Conservation (phyloP, 495 filamentous ascomycete species). For the Terfezia boudieri region DNA sequence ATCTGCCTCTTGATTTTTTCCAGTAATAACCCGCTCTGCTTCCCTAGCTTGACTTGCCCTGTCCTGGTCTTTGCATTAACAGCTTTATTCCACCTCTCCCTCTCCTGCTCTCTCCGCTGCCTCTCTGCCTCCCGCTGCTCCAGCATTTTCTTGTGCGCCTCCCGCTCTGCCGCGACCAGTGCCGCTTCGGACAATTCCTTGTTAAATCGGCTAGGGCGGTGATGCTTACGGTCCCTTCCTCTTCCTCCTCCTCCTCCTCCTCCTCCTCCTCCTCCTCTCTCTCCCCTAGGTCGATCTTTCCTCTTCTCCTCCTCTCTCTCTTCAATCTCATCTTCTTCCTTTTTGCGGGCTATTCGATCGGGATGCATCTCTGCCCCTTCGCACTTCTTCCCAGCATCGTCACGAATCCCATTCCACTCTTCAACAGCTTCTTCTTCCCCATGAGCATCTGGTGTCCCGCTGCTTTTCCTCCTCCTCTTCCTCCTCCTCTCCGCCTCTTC, state of each 20-base stretch:
- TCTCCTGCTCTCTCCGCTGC: slow-evolving; percentile 4
- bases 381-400: slow-evolving; percentile 5
- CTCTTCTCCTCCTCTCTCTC: slow-evolving; percentile 28
- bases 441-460: neutral
- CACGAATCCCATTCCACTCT: neutral
- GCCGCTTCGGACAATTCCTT: slow-evolving; percentile 18
- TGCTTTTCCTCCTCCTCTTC: neutral
- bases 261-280: slow-evolving; percentile 25
- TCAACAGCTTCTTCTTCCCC: slow-evolving; percentile 9
- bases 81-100: slow-evolving; percentile 24
- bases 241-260: slow-evolving; percentile 28
- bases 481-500: slow-evolving; percentile 6
- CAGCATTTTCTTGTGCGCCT: slow-evolving; percentile 40
- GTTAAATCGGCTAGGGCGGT: neutral
- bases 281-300: neutral
- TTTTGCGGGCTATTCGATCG: slow-evolving; percentile 45
- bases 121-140: slow-evolving; percentile 32
- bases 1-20: slow-evolving; percentile 48
- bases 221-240: neutral
- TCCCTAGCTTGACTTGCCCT: slow-evolving; percentile 63
- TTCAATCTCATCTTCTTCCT: slow-evolving; percentile 36
- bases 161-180: slow-evolving; percentile 61
- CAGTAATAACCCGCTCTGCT: slow-evolving; percentile 62
- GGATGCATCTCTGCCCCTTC: slow-evolving; percentile 40
- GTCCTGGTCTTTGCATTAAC: slow-evolving; percentile 24